Percentiles rank a stretch among this genome's conserved stretches.
phyloP scores from a whole-genome alignment of 1,284 basidiomycete species.

The Ceratobasidium sp. region DNA sequence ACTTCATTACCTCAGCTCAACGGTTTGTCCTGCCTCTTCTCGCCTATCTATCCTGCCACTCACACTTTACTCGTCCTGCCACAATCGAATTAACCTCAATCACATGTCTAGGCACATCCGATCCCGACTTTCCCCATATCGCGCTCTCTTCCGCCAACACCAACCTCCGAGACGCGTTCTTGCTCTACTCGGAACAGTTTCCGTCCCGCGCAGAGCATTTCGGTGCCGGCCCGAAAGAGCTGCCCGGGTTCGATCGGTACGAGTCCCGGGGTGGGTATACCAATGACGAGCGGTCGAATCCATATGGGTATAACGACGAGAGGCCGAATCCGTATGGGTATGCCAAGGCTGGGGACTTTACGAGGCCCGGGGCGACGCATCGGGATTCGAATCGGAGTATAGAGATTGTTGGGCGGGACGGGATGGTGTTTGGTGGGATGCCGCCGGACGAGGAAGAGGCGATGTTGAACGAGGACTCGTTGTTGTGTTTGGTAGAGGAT shows the following conservation, averaged over 20 bases:
- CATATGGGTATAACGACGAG: background rate
- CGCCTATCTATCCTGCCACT: too few species aligned
- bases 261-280: background rate
- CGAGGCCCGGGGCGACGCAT: slow-evolving; percentile 19
- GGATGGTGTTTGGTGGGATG: slow-evolving; percentile 4
- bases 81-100: too few species aligned
- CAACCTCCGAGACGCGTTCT: slow-evolving; percentile 26
- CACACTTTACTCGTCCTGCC: too few species aligned
- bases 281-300: too few species aligned
- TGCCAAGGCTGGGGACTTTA: slow-evolving; percentile 38
- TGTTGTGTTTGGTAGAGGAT: slow-evolving; percentile 41
- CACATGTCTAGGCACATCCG: slow-evolving; percentile 19
- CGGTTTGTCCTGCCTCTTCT: slow-evolving; percentile 16
- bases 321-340: slow-evolving; percentile 34
- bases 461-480: slow-evolving; percentile 43
- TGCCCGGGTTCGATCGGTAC: slow-evolving; percentile 30
- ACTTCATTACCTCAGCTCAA: slow-evolving; percentile 28
- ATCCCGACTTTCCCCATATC: slow-evolving; percentile 36
- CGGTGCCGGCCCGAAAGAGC: slow-evolving; percentile 24
- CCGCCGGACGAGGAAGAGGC: slow-evolving; percentile 33
- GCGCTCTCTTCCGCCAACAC: slow-evolving; percentile 20
- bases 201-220: slow-evolving; percentile 26
- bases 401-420: slow-evolving; percentile 4
- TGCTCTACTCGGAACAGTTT: slow-evolving; percentile 39
- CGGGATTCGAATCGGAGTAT: slow-evolving; percentile 7